Percentiles rank a stretch among this genome's conserved stretches.
phyloP scores from a whole-genome alignment of 768 basidiomycete genomes.

The Paxillus rubicundulus region DNA sequence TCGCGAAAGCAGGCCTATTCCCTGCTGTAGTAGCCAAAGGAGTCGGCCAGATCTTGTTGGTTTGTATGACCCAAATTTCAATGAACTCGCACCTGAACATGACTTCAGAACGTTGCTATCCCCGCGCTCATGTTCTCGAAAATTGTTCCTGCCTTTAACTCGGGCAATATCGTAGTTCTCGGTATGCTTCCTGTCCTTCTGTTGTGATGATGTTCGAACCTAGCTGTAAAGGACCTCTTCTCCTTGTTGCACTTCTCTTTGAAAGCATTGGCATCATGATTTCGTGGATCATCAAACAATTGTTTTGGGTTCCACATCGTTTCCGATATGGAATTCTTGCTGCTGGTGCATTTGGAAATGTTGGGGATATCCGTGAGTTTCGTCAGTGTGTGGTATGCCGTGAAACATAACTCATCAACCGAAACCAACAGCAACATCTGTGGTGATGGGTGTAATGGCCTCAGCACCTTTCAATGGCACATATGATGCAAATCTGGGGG shows the following conservation, averaged over 20 bases:
- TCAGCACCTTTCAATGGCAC: constrained; percentile 54
- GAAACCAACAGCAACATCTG: constrained; percentile 50
- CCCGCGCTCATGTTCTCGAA: constrained; percentile 66
- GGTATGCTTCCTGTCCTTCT: constrained; percentile 34
- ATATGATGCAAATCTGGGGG: constrained; percentile 53
- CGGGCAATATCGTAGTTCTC: constrained; percentile 51
- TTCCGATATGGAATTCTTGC: constrained; percentile 65
- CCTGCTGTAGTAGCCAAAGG: constrained; percentile 54
- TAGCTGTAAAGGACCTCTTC: constrained; percentile 47
- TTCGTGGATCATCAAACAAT: constrained; percentile 49
- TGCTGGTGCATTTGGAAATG: constrained; percentile 63
- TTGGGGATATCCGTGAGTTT: constrained; percentile 60
- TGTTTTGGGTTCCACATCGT: constrained; percentile 72
- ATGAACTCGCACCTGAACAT: background rate
- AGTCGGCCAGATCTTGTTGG: constrained; percentile 54
- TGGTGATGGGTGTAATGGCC: constrained; percentile 59
- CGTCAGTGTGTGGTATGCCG: background rate
- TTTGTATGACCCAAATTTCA: constrained; percentile 9
- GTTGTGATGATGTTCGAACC: background rate
- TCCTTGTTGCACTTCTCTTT: constrained; percentile 56
- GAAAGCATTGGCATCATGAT: constrained; percentile 48
- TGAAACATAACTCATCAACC: background rate
- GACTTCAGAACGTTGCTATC: constrained; percentile 46
- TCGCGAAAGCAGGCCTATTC: constrained; percentile 59
- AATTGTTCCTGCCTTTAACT: constrained; percentile 59